Evolutionary conservation across 352 stramenopile species (phyloP).

Genomic region (Globisporangium viniferum): DNA sequence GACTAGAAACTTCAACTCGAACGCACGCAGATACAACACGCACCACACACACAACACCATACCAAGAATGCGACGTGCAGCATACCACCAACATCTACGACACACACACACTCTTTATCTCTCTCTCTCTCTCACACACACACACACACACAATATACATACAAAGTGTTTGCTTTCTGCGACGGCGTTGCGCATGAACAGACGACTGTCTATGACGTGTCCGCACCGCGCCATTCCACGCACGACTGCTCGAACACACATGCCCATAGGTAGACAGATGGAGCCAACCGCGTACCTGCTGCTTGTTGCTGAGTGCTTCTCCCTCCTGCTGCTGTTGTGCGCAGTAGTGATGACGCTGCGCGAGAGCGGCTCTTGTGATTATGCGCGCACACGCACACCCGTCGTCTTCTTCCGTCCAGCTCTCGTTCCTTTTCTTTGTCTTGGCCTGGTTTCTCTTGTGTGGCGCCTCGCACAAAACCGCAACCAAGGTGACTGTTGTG

Average conservation of each 20-base stretch:
- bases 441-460: background rate
- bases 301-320: too few species aligned
- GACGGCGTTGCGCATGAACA: background rate
- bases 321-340: background rate
- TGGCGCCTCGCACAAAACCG: too few species aligned
- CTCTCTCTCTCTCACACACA: background rate
- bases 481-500: background rate
- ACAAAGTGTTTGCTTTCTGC: too few species aligned
- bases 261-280: background rate
- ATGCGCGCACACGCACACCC: background rate
- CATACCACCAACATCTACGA: too few species aligned
- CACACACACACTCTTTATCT: too few species aligned
- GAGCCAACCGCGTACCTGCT: background rate
- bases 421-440: background rate
- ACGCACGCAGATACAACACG: background rate
- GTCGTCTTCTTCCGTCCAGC: background rate
- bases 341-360: background rate
- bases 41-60: too few species aligned
- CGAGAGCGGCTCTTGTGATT: background rate
- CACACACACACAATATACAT: background rate
- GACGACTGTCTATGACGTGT: background rate
- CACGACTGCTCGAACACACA: background rate
- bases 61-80: too few species aligned
- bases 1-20: background rate
- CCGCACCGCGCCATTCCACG: background rate